phyloP scores from a whole-genome alignment of 345 rosid species.

The Eucalyptus curtisii region DNA sequence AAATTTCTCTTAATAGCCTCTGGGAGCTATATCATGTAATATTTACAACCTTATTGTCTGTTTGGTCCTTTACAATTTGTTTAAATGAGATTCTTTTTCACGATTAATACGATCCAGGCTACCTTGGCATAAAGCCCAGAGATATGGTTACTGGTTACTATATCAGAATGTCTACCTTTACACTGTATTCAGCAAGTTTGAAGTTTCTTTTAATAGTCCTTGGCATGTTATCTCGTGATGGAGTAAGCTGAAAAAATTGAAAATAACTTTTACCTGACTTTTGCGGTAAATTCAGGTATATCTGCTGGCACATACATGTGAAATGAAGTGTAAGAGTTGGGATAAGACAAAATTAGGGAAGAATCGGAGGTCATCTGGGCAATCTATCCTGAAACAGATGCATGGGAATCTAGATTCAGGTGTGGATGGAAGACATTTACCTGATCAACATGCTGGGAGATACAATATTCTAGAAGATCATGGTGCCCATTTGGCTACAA shows the following conservation, averaged over 20 bases:
- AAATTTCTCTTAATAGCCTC: neutral
- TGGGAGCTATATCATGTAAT: neutral
- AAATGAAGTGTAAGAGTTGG: slow-evolving; percentile 19
- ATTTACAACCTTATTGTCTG: neutral
- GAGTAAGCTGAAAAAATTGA: neutral
- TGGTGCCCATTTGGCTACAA: neutral
- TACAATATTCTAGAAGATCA: slow-evolving; percentile 7
- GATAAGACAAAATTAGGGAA: slow-evolving; percentile 5
- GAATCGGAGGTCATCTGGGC: neutral
- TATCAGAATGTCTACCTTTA: neutral
- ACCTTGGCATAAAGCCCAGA: neutral
- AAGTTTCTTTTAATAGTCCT: neutral
- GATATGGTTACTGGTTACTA: neutral
- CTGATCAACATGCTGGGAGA: slow-evolving; percentile 16
- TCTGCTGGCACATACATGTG: slow-evolving; percentile 43
- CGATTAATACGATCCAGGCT: neutral
- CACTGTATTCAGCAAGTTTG: neutral
- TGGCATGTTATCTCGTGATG: neutral
- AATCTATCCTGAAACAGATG: slow-evolving; percentile 7
- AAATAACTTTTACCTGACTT: neutral
- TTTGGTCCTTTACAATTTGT: neutral
- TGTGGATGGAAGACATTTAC: slow-evolving; percentile 9
- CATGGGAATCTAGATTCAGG: slow-evolving; percentile 4
- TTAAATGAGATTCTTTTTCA: neutral
- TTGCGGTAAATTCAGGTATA: slow-evolving; percentile 31